Percentiles rank a stretch among this genome's conserved stretches.
phyloP scores from a whole-genome alignment of 192 early-diverging fungal species.

The Mortierella antarctica region DNA sequence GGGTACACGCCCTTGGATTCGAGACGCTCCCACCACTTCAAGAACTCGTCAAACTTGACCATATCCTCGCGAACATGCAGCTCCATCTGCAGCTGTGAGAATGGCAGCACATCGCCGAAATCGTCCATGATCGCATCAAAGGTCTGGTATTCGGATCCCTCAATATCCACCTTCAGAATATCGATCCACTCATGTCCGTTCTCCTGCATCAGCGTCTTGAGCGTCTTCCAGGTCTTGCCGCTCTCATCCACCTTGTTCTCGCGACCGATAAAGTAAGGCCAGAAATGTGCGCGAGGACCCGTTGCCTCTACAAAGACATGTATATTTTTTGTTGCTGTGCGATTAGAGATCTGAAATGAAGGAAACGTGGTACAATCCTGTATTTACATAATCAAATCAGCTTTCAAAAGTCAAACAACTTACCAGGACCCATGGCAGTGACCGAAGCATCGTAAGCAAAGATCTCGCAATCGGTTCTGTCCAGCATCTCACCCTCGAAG shows the following conservation, averaged over 20 bases:
- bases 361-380: neutral
- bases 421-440: conserved; percentile 17
- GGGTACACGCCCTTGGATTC: conserved; percentile 4
- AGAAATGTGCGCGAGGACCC: conserved; percentile 24
- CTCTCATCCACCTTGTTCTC: conserved; percentile 8
- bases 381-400: neutral
- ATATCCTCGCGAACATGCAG: neutral
- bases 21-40: conserved; percentile 4
- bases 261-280: conserved; percentile 34
- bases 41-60: neutral
- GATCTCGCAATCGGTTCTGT: conserved; percentile 44
- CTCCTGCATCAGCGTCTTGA: conserved; percentile 18
- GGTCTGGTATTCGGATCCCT: conserved; percentile 14
- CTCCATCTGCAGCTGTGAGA: conserved; percentile 26
- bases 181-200: conserved; percentile 34
- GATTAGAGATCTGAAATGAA: no score
- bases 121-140: conserved; percentile 28
- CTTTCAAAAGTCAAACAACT: conserved; percentile 1
- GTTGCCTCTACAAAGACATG: conserved; percentile 2
- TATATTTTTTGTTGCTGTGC: neutral
- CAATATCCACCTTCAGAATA: conserved; percentile 34
- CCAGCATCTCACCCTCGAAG: conserved; percentile 47
- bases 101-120: conserved; percentile 16
- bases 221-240: conserved; percentile 1
- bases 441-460: conserved; percentile 50